phyloP scores from a whole-genome alignment of 441 rosid species.

The Metrosideros polymorpha region DNA sequence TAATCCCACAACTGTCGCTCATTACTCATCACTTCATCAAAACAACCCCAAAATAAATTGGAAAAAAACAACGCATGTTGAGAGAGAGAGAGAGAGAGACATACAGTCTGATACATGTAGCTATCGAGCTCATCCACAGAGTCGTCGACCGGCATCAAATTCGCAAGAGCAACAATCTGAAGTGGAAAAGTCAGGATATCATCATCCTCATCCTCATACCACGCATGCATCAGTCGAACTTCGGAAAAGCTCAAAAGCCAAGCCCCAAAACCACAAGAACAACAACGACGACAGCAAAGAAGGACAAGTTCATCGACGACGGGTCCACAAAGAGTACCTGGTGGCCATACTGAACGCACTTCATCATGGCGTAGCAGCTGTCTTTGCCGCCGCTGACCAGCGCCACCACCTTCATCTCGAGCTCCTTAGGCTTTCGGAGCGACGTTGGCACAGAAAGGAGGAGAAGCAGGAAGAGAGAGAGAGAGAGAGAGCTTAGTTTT shows the following conservation, averaged over 20 bases:
- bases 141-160: slow-evolving; percentile 79
- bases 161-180: slow-evolving; percentile 89
- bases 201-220: neutral
- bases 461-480: neutral
- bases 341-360: slow-evolving; percentile 16
- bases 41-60: neutral
- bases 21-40: neutral
- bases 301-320: neutral
- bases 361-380: slow-evolving; percentile 23
- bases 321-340: neutral
- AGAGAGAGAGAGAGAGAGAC: neutral
- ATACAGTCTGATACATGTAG: slow-evolving; percentile 95
- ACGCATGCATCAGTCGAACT: neutral
- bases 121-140: slow-evolving; percentile 88
- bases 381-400: slow-evolving; percentile 21
- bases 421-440: neutral
- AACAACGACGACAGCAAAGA: neutral
- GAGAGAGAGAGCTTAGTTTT: neutral
- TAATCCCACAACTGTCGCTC: neutral
- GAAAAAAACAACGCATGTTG: neutral
- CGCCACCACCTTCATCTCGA: slow-evolving; percentile 19
- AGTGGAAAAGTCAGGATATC: neutral
- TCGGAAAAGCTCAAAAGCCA: neutral
- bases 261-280: neutral
- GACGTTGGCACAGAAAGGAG: neutral